Evolutionary conservation across 78 protist genomes (phyloP), one percentile per base, ranked within the genome.

Genomic region (Pigoraptor vietnamica): DNA sequence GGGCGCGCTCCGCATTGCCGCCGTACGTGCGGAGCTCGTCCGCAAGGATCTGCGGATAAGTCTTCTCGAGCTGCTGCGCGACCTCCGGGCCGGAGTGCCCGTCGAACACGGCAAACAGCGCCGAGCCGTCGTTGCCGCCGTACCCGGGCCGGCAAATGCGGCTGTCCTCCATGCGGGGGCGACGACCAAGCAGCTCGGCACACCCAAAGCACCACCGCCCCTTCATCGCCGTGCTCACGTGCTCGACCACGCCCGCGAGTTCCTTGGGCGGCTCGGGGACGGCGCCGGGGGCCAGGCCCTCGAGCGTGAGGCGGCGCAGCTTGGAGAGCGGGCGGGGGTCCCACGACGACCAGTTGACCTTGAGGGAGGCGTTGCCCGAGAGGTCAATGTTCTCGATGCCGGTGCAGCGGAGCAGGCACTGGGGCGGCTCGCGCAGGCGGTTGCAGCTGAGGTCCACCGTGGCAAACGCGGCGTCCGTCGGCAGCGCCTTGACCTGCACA

Each of bases 41-140:
- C 33, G 0, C 35, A 37, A 40, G 1, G 29, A 24, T 1, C 36
- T 33, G 81, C 55, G 14, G 82, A 24, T 14, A 37, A 29, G 25
- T 32, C 36, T 37, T 88, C 81, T 0, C 14, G 32, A 40, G 81
- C 23, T 24, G 9, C 6, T 89, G 86, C 0, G 86, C 86, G 1
- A 25, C 55, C 48, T 56, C 34, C 35, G 0, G 2, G 35, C 91
- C 91, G 32, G 48, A n/a, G 40, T 89, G 91, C 19, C 91, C 91
- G 40, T 89, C 91, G 29, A n/a, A 89, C 36, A 89, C 84, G 9
- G 86, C 91, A 25, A 89, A 89, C 40, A 89, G 24, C 35, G 84
- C 38, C 23, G 1, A n/a, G 19, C 10, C 39, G 35, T 0, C 36
- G 21, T 2, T 9, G 0, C 81, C 79, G n/a, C 9, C 10, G n/a